phyloP scores from a whole-genome alignment of 2,329 filamentous ascomycete genomes.

The Decorospora gaudefroyi region DNA sequence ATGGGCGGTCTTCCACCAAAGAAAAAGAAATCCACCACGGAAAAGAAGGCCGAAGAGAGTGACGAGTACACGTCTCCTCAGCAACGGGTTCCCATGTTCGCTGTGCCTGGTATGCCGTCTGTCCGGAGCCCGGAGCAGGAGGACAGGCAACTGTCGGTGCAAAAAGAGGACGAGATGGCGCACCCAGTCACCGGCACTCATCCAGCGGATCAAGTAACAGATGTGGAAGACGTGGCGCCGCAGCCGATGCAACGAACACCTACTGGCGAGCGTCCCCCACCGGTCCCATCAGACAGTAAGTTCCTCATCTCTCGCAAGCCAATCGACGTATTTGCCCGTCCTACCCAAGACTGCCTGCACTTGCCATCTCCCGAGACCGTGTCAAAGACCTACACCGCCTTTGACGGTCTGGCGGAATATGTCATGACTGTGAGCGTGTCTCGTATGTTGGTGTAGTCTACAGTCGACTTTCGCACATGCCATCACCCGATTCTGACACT shows the following conservation, averaged over 20 bases:
- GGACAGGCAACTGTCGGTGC: slow-evolving; percentile 50
- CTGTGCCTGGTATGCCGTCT: slow-evolving; percentile 72
- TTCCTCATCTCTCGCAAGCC: slow-evolving; percentile 47
- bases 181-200: slow-evolving; percentile 51
- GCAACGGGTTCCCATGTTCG: slow-evolving; percentile 60
- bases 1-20: slow-evolving; percentile 57
- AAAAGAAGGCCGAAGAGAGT: slow-evolving; percentile 45
- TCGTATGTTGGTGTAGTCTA: slow-evolving; percentile 39
- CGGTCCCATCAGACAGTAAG: slow-evolving; percentile 58
- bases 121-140: slow-evolving; percentile 55
- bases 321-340: slow-evolving; percentile 23
- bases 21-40: slow-evolving; percentile 55
- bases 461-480: background rate
- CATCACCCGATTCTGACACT: slow-evolving; percentile 20
- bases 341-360: slow-evolving; percentile 30
- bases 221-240: slow-evolving; percentile 59
- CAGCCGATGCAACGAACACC: slow-evolving; percentile 51
- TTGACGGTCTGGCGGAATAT: slow-evolving; percentile 44
- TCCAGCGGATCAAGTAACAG: slow-evolving; percentile 55
- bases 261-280: slow-evolving; percentile 49
- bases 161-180: slow-evolving; percentile 56
- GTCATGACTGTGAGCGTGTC: slow-evolving; percentile 47
- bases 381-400: slow-evolving; percentile 41
- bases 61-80: slow-evolving; percentile 38
- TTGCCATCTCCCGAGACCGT: slow-evolving; percentile 36